These are phyloP conservation scores for Zygosaccharomyces bailii DNA, from an alignment of 805 yeast species.

Conservation along the genomic window DNA sequence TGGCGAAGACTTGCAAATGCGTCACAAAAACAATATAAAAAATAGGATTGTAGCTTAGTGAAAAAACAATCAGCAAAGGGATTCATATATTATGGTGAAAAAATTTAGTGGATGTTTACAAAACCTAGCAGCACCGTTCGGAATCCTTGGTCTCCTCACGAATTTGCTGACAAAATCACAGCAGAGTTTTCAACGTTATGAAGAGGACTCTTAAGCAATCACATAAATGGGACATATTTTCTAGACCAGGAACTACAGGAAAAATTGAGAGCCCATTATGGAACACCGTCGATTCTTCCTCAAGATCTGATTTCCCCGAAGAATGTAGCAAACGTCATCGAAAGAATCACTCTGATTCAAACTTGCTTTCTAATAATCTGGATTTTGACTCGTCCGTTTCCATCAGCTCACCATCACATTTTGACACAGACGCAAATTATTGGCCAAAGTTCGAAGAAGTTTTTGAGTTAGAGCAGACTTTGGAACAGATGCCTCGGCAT, in stretches of 20 bases:
- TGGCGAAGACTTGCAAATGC: not conserved
- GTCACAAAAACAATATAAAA: slow-evolving; percentile 2
- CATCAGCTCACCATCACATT: not conserved
- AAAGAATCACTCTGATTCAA: not conserved
- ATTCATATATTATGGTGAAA: no score
- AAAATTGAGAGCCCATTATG: not conserved
- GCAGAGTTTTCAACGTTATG: not conserved
- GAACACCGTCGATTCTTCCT: not conserved
- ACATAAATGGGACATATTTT: not conserved
- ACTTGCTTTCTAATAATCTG: not conserved
- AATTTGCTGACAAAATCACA: no score
- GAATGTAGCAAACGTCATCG: not conserved
- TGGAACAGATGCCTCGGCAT: slow-evolving; percentile 11
- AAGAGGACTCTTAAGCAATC: not conserved
- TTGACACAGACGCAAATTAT: not conserved
- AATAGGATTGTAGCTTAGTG: not conserved
- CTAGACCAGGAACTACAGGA: not conserved
- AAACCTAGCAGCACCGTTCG: no score
- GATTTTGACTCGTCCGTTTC: not conserved
- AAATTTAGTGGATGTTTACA: no score
- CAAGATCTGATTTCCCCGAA: not conserved
- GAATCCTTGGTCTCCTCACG: no score
- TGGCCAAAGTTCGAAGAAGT: slow-evolving; percentile 12
- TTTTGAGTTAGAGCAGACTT: slow-evolving; percentile 4
- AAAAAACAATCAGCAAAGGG: not conserved